Conservation (phyloP, 257 asterid genomes). For the Penstemon barbatus region DNA sequence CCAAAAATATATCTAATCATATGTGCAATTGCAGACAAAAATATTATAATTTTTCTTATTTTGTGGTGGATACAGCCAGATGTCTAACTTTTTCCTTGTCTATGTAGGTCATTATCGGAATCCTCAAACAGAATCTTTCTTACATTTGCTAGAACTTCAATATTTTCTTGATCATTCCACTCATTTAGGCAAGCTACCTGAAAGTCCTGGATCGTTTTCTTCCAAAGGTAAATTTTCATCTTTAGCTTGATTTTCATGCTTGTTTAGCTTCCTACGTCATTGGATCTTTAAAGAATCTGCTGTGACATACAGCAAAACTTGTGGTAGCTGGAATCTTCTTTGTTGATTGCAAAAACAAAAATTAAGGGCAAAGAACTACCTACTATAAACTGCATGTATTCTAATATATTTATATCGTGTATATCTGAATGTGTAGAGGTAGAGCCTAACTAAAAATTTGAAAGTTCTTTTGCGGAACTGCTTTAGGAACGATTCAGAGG, state of each 20-base stretch:
- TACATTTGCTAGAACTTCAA: constrained; percentile 68
- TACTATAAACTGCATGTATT: background rate
- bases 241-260: background rate
- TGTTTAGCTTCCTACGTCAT: constrained; percentile 8
- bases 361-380: background rate
- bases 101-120: constrained; percentile 64
- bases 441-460: background rate
- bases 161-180: constrained; percentile 59
- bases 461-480: constrained; percentile 1
- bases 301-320: background rate
- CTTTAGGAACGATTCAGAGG: constrained; percentile 1
- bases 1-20: background rate
- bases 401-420: background rate
- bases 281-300: background rate
- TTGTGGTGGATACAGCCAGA: constrained; percentile 7
- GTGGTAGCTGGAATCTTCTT: background rate
- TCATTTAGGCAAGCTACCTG: constrained; percentile 32
- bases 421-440: background rate
- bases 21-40: background rate
- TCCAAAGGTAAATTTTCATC: constrained; percentile 41
- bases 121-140: constrained; percentile 82
- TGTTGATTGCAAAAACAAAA: background rate
- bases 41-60: background rate
- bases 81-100: constrained; percentile 21
- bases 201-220: constrained; percentile 40